phyloP scores from a whole-genome alignment of 225 moss, liverwort and hornwort species.

The Climacium dendroides region DNA sequence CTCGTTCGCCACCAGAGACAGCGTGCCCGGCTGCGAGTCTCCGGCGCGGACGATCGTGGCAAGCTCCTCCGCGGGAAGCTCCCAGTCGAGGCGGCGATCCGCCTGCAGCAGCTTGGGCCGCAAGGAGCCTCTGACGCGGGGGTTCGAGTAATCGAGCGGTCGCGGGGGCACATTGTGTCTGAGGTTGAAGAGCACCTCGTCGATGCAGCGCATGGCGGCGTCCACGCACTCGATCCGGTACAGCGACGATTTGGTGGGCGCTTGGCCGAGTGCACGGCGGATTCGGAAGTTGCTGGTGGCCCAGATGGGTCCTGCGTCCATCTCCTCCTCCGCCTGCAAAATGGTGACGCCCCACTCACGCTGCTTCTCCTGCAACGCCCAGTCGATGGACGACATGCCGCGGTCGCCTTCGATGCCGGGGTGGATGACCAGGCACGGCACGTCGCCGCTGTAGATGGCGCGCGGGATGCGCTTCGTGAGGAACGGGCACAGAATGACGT shows the following conservation, averaged over 20 bases:
- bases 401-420: conserved; percentile 59
- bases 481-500: conserved; percentile 43
- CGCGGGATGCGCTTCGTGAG: conserved; percentile 39
- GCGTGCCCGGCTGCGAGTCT: conserved; percentile 34
- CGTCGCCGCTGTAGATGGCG: background rate
- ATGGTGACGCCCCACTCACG: conserved; percentile 47
- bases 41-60: conserved; percentile 27
- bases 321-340: conserved; percentile 40
- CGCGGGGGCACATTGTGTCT: background rate
- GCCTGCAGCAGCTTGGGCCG: conserved; percentile 21
- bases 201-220: conserved; percentile 45
- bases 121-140: conserved; percentile 7
- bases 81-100: conserved; percentile 32
- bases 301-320: conserved; percentile 53
- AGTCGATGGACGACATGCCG: conserved; percentile 55
- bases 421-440: conserved; percentile 46
- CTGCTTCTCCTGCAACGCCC: conserved; percentile 24
- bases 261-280: background rate
- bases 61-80: conserved; percentile 11
- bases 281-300: conserved; percentile 23
- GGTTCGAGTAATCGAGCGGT: conserved; percentile 20
- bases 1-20: background rate
- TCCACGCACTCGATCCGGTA: conserved; percentile 39
- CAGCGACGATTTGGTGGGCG: conserved; percentile 25
- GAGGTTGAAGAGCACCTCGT: conserved; percentile 16